Conservation (phyloP, 495 filamentous ascomycete species). For the Amphirosellinia nigrospora region DNA sequence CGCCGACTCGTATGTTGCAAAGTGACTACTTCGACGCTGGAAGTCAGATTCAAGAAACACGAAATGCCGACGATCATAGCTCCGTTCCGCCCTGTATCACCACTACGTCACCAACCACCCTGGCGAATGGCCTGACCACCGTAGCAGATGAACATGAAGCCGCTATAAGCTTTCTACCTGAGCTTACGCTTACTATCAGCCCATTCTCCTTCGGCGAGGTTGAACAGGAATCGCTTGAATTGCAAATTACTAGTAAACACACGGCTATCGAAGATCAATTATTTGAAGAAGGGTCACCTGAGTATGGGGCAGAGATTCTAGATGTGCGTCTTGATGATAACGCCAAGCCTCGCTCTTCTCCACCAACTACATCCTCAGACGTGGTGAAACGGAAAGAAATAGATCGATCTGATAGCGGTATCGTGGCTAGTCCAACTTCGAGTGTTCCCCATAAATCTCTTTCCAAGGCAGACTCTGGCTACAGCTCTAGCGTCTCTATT, state of each 20-base stretch:
- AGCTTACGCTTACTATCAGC: conserved; percentile 21
- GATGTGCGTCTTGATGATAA: conserved; percentile 49
- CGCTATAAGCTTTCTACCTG: conserved; percentile 9
- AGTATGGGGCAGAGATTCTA: conserved; percentile 46
- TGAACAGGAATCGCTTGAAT: conserved; percentile 33
- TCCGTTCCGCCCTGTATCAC: neutral
- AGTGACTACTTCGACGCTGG: neutral
- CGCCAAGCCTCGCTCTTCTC: conserved; percentile 43
- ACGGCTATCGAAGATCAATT: conserved; percentile 55
- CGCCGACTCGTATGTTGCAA: neutral
- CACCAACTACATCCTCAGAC: conserved; percentile 18
- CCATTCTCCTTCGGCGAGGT: conserved; percentile 14
- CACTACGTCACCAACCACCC: neutral
- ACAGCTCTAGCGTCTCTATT: conserved; percentile 59
- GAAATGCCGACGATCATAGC: neutral
- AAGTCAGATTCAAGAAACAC: neutral
- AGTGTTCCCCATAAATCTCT: conserved; percentile 47
- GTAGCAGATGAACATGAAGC: conserved; percentile 5
- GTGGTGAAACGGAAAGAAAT: conserved; percentile 29
- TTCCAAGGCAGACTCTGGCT: conserved; percentile 62
- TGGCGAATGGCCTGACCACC: neutral
- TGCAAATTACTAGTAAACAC: conserved; percentile 54
- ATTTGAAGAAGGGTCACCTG: conserved; percentile 51
- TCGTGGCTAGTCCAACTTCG: conserved; percentile 45
- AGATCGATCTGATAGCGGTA: conserved; percentile 51